Evolutionary conservation across 1,139 yeast species (phyloP).

Genomic region (Sugiyamaella grinbergsii): DNA sequence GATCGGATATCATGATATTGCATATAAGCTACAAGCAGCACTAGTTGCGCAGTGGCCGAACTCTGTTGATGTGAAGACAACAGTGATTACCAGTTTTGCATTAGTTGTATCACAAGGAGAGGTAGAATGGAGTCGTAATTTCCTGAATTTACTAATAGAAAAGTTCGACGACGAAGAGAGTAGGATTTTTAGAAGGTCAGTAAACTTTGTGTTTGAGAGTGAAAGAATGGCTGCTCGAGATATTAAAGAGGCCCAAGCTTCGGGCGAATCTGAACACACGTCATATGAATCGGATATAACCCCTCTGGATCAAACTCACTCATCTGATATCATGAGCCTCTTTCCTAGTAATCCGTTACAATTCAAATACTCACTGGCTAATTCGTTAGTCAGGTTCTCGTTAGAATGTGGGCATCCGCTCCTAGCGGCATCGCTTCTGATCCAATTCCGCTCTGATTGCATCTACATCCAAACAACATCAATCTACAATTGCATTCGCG

Average conservation of each 20-base stretch:
- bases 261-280: neutral
- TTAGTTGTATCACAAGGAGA: conserved; percentile 8
- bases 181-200: neutral
- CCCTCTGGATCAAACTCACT: no score
- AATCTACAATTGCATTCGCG: conserved; percentile 21
- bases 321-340: no score
- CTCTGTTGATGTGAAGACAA: conserved; percentile 9
- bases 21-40: conserved; percentile 16
- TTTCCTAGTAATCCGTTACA: neutral
- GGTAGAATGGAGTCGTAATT: conserved; percentile 1
- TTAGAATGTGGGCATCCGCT: conserved; percentile 27
- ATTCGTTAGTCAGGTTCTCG: conserved; percentile 20
- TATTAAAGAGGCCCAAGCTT: no score
- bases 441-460: conserved; percentile 22
- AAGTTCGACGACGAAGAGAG: conserved; percentile 5
- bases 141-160: conserved; percentile 5
- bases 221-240: conserved; percentile 1
- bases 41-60: conserved; percentile 14
- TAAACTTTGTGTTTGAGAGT: neutral
- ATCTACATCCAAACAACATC: conserved; percentile 17
- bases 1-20: conserved; percentile 12
- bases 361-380: conserved; percentile 11
- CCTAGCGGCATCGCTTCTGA: conserved; percentile 29
- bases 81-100: conserved; percentile 12
- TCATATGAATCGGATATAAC: neutral